A percentile compares a stretch with the other conserved stretches of the same genome.
Conservation (phyloP, 306 rosid genomes). For the Cucumis melo region DNA sequence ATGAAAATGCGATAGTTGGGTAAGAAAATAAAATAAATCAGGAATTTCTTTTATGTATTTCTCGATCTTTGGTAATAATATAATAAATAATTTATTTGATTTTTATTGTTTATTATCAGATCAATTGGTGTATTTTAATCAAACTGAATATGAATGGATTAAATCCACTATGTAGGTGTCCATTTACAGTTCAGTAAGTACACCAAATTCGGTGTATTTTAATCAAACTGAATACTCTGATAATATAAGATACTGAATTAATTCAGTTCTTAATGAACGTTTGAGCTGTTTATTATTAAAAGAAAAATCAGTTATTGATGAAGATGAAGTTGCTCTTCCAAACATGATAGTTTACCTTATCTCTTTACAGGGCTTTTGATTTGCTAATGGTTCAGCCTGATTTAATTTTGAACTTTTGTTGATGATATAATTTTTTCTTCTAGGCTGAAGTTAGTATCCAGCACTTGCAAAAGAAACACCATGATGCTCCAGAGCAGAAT, state of each 20-base stretch:
- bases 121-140: too few species aligned
- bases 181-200: background rate
- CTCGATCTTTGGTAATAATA: background rate
- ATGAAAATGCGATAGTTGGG: background rate
- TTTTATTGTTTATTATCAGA: too few species aligned
- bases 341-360: background rate
- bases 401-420: background rate
- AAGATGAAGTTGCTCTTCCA: background rate
- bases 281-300: background rate
- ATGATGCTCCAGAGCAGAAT: constrained; percentile 21
- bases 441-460: constrained; percentile 43
- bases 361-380: background rate
- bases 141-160: too few species aligned
- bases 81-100: background rate
- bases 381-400: background rate
- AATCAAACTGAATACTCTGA: too few species aligned
- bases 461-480: constrained; percentile 23
- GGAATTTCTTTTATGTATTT: background rate
- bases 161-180: background rate
- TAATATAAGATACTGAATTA: background rate
- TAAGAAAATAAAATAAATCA: background rate
- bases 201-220: too few species aligned
- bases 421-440: constrained; percentile 17
- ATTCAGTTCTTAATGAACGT: background rate
- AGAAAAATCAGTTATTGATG: background rate